phyloP scores from a whole-genome alignment of 192 early-diverging fungal species.

The Podila horticola region DNA sequence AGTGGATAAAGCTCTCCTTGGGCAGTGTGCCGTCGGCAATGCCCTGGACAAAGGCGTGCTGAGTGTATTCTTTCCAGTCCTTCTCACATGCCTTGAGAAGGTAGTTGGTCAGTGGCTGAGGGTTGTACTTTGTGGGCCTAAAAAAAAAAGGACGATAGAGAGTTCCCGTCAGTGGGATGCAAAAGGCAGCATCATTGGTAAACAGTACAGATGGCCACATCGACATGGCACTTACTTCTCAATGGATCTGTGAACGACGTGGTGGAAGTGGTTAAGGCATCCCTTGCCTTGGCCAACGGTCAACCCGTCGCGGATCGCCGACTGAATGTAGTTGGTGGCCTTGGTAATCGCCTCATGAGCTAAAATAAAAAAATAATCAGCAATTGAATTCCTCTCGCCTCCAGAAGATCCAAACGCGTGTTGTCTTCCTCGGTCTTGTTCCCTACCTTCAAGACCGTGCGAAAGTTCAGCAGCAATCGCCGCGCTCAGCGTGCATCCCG shows the following conservation, averaged over 20 bases:
- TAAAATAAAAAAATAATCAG: constrained; percentile 17
- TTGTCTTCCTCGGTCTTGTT: neutral
- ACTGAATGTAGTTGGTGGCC: constrained; percentile 70
- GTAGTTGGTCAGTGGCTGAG: constrained; percentile 59
- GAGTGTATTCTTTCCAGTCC: constrained; percentile 72
- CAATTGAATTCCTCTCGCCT: too few relatives aligned
- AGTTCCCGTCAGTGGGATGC: too few relatives aligned
- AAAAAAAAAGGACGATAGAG: too few relatives aligned
- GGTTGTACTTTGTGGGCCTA: constrained; percentile 55
- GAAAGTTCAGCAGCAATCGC: constrained; percentile 82
- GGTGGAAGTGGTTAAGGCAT: constrained; percentile 81
- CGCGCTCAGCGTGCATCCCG: constrained; percentile 87
- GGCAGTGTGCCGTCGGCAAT: constrained; percentile 81
- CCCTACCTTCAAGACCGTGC: constrained; percentile 60
- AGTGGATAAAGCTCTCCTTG: constrained; percentile 76
- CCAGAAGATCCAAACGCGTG: neutral
- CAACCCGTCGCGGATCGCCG: constrained; percentile 70
- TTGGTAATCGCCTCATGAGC: constrained; percentile 63
- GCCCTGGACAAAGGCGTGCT: constrained; percentile 80
- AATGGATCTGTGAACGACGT: constrained; percentile 53
- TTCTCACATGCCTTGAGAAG: constrained; percentile 48
- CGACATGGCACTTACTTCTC: constrained; percentile 40
- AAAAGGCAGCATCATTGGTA: too few relatives aligned
- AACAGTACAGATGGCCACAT: too few relatives aligned
- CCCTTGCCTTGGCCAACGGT: constrained; percentile 76